Evolutionary conservation across 2,329 filamentous ascomycete species (phyloP).

Genomic region (Colletotrichum siamense): DNA sequence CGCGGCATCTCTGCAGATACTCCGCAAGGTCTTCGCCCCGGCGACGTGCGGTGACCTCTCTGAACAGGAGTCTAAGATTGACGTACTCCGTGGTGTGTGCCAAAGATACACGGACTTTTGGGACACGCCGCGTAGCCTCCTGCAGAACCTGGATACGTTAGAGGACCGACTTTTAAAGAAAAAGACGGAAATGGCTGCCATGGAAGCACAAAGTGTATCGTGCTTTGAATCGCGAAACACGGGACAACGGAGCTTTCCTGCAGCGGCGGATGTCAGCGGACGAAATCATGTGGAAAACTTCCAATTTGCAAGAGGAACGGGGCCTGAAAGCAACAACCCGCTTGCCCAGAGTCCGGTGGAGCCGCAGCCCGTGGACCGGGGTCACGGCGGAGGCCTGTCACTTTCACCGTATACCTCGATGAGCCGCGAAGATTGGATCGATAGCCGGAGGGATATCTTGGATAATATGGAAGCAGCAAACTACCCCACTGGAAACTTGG

Average conservation of each 20-base stretch:
- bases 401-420: not conserved
- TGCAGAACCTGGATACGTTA: not conserved
- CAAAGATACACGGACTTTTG: not conserved
- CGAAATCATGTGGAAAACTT: not conserved
- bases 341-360: not conserved
- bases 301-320: not conserved
- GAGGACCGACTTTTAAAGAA: not conserved
- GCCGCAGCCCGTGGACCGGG: fast-evolving
- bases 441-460: not conserved
- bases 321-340: not conserved
- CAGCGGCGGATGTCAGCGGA: not conserved
- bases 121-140: not conserved
- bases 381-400: not conserved
- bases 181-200: not conserved
- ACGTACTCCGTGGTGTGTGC: not conserved
- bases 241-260: fast-evolving
- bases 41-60: not conserved
- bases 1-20: not conserved
- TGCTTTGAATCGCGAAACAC: not conserved
- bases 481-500: not conserved
- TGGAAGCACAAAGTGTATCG: not conserved
- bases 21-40: not conserved
- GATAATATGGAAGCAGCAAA: not conserved
- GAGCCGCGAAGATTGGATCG: not conserved
- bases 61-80: not conserved